Percentiles rank a stretch among this genome's conserved stretches.
phyloP scores from a whole-genome alignment of 129 eudicot species.

The Calendula officinalis region DNA sequence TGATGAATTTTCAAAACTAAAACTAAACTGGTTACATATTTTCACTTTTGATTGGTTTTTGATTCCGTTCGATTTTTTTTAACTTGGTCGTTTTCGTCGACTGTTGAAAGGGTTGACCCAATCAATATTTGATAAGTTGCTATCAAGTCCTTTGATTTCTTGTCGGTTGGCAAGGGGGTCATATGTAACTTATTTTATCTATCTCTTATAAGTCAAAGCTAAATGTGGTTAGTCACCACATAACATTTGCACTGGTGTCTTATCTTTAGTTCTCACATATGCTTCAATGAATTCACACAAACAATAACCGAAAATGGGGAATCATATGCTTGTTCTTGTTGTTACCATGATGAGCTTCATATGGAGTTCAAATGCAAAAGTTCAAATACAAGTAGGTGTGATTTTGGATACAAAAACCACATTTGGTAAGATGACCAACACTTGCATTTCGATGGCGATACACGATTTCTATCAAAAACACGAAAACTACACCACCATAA shows the following conservation, averaged over 20 bases:
- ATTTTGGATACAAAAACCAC: conserved; percentile 7
- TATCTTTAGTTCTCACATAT: neutral
- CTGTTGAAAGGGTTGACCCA: neutral
- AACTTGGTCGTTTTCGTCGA: neutral
- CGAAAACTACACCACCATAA: neutral
- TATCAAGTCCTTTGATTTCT: neutral
- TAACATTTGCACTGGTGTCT: neutral
- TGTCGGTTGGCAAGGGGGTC: neutral
- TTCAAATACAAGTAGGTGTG: conserved; percentile 7
- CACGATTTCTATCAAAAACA: conserved; percentile 8
- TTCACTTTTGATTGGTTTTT: neutral
- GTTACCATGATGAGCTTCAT: neutral
- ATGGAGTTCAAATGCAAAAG: neutral
- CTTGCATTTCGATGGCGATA: conserved; percentile 12
- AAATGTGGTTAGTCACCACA: neutral
- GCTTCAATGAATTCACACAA: neutral
- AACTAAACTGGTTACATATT: too few species aligned
- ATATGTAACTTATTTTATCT: neutral
- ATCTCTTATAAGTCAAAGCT: too few species aligned
- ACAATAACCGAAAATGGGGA: neutral
- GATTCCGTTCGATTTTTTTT: neutral
- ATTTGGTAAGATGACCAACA: conserved; percentile 4
- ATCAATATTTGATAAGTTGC: neutral
- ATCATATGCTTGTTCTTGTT: neutral
- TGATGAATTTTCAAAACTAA: too few species aligned